phyloP scores from a whole-genome alignment of 148 eudicot species.

The Amaranthus cruentus region DNA sequence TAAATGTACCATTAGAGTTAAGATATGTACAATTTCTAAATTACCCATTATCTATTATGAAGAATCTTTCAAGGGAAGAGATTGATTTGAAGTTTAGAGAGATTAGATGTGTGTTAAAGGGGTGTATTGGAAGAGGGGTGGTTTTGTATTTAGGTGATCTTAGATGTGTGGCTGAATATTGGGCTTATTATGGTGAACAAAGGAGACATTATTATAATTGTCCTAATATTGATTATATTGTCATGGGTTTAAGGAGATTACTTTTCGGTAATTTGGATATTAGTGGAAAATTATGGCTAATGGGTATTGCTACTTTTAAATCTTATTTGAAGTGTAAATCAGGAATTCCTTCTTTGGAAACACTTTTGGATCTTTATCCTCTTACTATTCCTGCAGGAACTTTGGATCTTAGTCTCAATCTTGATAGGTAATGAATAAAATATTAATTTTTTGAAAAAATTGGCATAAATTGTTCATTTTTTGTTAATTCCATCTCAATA shows the following conservation, averaged over 20 bases:
- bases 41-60: conserved; percentile 44
- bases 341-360: conserved; percentile 68
- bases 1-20: conserved; percentile 41
- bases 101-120: conserved; percentile 49
- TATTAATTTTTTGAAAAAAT: too few species aligned
- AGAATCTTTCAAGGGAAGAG: conserved; percentile 56
- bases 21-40: conserved; percentile 58
- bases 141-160: conserved; percentile 83
- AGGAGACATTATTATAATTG: conserved; percentile 38
- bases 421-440: conserved; percentile 37
- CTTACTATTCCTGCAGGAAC: conserved; percentile 53
- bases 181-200: conserved; percentile 58
- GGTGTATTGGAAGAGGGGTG: conserved; percentile 56
- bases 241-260: conserved; percentile 63
- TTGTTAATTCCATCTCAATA: too few species aligned
- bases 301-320: conserved; percentile 62
- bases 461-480: too few species aligned
- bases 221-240: conserved; percentile 46
- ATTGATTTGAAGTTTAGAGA: conserved; percentile 59
- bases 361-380: conserved; percentile 71
- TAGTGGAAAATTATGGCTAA: conserved; percentile 53
- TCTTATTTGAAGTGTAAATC: conserved; percentile 59
- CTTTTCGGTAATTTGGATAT: conserved; percentile 36
- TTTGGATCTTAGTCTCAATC: conserved; percentile 65
- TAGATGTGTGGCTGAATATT: conserved; percentile 76